phyloP scores from a whole-genome alignment of 192 early-diverging fungal species.

The Linnemannia schmuckeri region DNA sequence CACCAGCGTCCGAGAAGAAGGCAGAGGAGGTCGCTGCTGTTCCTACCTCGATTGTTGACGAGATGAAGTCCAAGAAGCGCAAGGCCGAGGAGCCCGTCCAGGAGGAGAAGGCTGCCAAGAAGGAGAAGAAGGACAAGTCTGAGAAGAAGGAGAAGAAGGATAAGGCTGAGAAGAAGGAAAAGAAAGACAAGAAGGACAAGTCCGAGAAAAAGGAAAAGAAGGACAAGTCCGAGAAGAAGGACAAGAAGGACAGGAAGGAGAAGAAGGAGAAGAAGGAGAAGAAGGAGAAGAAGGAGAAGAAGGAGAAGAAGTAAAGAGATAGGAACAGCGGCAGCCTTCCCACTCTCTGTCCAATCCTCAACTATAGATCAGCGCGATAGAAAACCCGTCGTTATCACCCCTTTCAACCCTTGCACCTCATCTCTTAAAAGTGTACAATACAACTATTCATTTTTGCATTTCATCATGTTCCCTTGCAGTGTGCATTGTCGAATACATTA shows the following conservation, averaged over 20 bases:
- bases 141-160: constrained; percentile 40
- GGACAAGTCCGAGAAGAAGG: constrained; percentile 41
- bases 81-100: constrained; percentile 47
- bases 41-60: constrained; percentile 54
- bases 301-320: constrained; percentile 17
- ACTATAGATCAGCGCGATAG: neutral
- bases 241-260: constrained; percentile 30
- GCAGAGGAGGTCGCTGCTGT: constrained; percentile 14
- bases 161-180: constrained; percentile 16
- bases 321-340: neutral
- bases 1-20: constrained; percentile 5
- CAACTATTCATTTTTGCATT: too few relatives aligned
- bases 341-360: too few relatives aligned
- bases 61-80: constrained; percentile 59
- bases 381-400: neutral
- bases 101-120: constrained; percentile 16
- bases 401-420: neutral
- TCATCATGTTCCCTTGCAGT: too few relatives aligned
- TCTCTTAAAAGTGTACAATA: neutral
- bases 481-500: too few relatives aligned
- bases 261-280: constrained; percentile 16
- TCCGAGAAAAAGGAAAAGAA: constrained; percentile 37
- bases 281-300: constrained; percentile 45
- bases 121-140: constrained; percentile 45
- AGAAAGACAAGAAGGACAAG: constrained; percentile 36